Evolutionary conservation across 2,329 filamentous ascomycete species (phyloP), one percentile per base, ranked within the genome.

Genomic region (Pseudocercospora eumusae): DNA sequence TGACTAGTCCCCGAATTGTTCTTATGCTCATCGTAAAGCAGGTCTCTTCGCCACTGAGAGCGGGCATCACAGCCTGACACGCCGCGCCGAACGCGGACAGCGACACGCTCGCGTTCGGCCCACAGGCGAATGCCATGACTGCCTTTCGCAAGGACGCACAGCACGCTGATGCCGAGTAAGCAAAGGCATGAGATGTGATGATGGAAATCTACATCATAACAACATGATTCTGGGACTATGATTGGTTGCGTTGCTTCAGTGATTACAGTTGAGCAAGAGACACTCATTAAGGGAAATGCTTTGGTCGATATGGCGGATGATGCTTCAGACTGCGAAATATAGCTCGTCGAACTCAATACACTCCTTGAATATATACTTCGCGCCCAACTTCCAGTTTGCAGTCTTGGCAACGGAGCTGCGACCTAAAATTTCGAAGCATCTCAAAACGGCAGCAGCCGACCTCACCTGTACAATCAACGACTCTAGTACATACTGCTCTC

Each of bases 21-120:
- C 64, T 69, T 61, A 69, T 63, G 4, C 20, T 10, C 28, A 52
- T 28, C 20, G 44, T 25, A 10, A 31, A 36, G 4, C 13, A 72
- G 70, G 60, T 64, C 42, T 69, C 70, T 61, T 71, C 70, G 57
- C 70, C 70, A 58, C 66, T 72, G 61, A 69, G 63, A 61, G 62
- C 60, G 45, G 66, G 65, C 61, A 64, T 69, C 44, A 61, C 63
- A 33, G 64, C 61, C 56, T 68, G 47, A 64, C 27, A 18, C 10
- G 52, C 25, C 28, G 52, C 25, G 52, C 18, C 15, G 28, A 20
- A 10, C 2, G 11, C 52, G 52, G 15, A 36, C 52, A 31, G 15
- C 10, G 28, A 33, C 18, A 36, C 25, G 28, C 18, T 31, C 15
- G 25, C n/a, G 3, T 15, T 6, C 20, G 20, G 21, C 20, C 18